These are phyloP conservation scores for Sextonia rubra DNA, from an alignment of 164 flowering plant genomes.

Conservation along the genomic window DNA sequence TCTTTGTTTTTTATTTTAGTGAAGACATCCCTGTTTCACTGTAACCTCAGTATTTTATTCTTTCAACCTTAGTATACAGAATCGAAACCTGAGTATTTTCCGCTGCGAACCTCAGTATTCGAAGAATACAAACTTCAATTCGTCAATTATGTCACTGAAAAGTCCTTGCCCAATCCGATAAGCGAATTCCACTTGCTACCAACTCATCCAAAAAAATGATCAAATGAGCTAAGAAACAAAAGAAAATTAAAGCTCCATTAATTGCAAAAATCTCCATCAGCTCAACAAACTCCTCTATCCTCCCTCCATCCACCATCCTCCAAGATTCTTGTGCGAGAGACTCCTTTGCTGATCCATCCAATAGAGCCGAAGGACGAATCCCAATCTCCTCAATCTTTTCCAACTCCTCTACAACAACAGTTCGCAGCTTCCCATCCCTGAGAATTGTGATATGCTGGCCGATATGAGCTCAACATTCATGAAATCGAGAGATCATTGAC, in stretches of 20 bases:
- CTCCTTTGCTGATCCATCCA: slow-evolving; percentile 38
- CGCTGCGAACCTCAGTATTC: no score
- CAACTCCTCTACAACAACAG: slow-evolving; percentile 36
- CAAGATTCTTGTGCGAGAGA: slow-evolving; percentile 39
- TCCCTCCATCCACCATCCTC: slow-evolving; percentile 28
- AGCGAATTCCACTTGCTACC: no score
- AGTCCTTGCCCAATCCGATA: no score
- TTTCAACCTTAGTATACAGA: no score
- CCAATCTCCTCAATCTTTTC: slow-evolving; percentile 40
- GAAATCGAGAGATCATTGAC: background rate
- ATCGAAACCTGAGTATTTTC: no score
- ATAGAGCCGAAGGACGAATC: slow-evolving; percentile 31
- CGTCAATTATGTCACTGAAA: no score
- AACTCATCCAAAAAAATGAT: no score
- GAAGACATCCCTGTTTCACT: no score
- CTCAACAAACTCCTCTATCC: slow-evolving; percentile 42
- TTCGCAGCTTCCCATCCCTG: slow-evolving; percentile 27
- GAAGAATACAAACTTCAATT: no score
- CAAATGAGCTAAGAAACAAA: background rate
- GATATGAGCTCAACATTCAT: slow-evolving; percentile 31
- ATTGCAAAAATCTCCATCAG: slow-evolving; percentile 55
- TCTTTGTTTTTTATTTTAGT: no score
- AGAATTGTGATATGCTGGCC: slow-evolving; percentile 35
- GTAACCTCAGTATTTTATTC: no score
- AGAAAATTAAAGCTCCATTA: slow-evolving; percentile 11